Evolutionary conservation across 2,329 filamentous ascomycete genomes (phyloP).

Genomic region (Arthrobotrys megalospora): DNA sequence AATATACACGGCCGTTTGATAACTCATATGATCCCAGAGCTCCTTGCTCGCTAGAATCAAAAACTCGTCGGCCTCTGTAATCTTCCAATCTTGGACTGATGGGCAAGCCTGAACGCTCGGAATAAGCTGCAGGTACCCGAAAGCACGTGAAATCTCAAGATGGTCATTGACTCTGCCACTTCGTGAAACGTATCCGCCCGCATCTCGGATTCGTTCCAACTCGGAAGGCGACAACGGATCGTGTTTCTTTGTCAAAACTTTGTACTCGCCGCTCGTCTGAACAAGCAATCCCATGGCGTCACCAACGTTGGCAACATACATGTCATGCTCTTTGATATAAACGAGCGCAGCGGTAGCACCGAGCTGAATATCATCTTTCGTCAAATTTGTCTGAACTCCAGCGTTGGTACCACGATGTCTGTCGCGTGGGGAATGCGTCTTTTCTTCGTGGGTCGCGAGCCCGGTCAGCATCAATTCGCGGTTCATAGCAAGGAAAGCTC

Average conservation of each 20-base stretch:
- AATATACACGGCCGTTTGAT: constrained; percentile 91
- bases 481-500: constrained; percentile 90
- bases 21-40: constrained; percentile 93
- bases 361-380: constrained; percentile 88
- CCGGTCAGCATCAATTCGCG: constrained; percentile 92
- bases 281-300: constrained; percentile 97
- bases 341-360: constrained; percentile 93
- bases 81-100: constrained; percentile 80
- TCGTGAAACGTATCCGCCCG: constrained; percentile 94
- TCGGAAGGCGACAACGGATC: constrained; percentile 90
- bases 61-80: constrained; percentile 86
- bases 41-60: constrained; percentile 91
- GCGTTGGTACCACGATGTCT: constrained; percentile 76
- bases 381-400: constrained; percentile 73
- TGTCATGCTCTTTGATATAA: constrained; percentile 88
- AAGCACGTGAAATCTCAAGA: constrained; percentile 91
- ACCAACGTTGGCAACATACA: constrained; percentile 95
- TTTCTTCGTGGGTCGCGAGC: constrained; percentile 83
- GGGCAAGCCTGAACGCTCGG: constrained; percentile 93
- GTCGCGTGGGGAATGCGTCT: constrained; percentile 71
- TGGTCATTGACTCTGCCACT: constrained; percentile 94
- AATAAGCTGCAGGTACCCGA: constrained; percentile 93
- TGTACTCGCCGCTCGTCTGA: constrained; percentile 85
- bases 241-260: constrained; percentile 89
- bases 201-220: constrained; percentile 89